Evolutionary conservation across 495 filamentous ascomycete species (phyloP), one percentile per base, ranked within the genome.

Genomic region (Aspergillus diversus): DNA sequence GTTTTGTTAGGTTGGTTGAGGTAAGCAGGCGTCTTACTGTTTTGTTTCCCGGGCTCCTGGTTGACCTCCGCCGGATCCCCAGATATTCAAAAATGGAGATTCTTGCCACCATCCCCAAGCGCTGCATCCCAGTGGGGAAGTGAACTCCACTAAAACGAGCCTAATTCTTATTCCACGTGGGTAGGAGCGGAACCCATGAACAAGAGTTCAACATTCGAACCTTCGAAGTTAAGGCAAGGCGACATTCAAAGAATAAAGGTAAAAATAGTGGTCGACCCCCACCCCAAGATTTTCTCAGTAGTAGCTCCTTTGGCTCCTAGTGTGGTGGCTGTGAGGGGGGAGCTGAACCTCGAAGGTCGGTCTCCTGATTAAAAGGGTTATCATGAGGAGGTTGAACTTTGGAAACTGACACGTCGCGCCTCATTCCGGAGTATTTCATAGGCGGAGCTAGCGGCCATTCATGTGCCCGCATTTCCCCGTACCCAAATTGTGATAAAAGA

Each of bases 111-210:
- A 43, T 15, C 39, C 39, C 39, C 39, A 11, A 17, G 16, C 47
- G 47, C 47, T 17, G 5, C 47, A 50, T 50, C 47, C 9, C 47
- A 17, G 47, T 31, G n/a, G 47, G 47, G 21, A 31, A 17, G 7
- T 15, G n/a, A 43, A 43, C 39, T 43, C 39, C 39, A 43, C 47
- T 21, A 50, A 49, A 17, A 17, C 16, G 47, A 50, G 47, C 47
- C 16, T 50, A 50, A 50, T 50, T 17, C 16, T 17, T n/a, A 17
- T 50, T 50, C 47, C 47, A 50, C 47, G 47, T 50, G 47, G 47
- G 16, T 7, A n/a, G 16, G 27, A 43, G 39, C 39, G 39, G 11
- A 43, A 15, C 39, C 39, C 39, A n/a, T n/a, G n/a, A 43, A 43
- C 39, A 12, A 43, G n/a, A 43, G n/a, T 43, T 27, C 21, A 43